Evolutionary conservation across 2,329 filamentous ascomycete species (phyloP).

Genomic region (Colletotrichum lindemuthianum): DNA sequence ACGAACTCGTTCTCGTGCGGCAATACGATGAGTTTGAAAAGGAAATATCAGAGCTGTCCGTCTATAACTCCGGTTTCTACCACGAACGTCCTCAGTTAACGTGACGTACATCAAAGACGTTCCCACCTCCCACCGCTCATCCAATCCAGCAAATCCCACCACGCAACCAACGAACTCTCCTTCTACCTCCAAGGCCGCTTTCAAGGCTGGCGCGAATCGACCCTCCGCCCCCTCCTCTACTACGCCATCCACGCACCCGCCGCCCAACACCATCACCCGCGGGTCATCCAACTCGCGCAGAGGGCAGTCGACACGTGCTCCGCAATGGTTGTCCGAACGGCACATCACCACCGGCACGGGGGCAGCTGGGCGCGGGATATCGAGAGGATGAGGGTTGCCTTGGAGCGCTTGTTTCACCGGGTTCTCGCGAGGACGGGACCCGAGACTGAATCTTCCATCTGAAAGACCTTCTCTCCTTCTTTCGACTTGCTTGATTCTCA

Average conservation of each 20-base stretch:
- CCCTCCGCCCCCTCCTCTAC: slow-evolving; percentile 34
- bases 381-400: slow-evolving; percentile 4
- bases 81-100: background rate
- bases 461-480: background rate
- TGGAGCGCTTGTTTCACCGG: slow-evolving; percentile 10
- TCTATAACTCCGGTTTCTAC: background rate
- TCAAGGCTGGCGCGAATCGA: slow-evolving; percentile 33
- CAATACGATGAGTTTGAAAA: slow-evolving; percentile 35
- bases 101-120: slow-evolving; percentile 13
- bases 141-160: slow-evolving; percentile 23
- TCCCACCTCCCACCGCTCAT: slow-evolving; percentile 32
- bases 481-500: too few relatives aligned
- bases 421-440: background rate
- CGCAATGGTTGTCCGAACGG: slow-evolving; percentile 15
- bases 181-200: slow-evolving; percentile 32
- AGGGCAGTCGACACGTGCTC: slow-evolving; percentile 25
- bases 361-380: slow-evolving; percentile 25
- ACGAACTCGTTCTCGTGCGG: slow-evolving; percentile 12
- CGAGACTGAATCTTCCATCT: background rate
- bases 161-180: slow-evolving; percentile 34
- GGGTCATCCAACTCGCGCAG: slow-evolving; percentile 28
- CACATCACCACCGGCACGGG: slow-evolving; percentile 33
- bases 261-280: background rate
- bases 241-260: slow-evolving; percentile 28
- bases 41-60: slow-evolving; percentile 26